Evolutionary conservation across 2,329 filamentous ascomycete species (phyloP), one percentile per base, ranked within the genome.

Genomic region (Ustulina deusta): DNA sequence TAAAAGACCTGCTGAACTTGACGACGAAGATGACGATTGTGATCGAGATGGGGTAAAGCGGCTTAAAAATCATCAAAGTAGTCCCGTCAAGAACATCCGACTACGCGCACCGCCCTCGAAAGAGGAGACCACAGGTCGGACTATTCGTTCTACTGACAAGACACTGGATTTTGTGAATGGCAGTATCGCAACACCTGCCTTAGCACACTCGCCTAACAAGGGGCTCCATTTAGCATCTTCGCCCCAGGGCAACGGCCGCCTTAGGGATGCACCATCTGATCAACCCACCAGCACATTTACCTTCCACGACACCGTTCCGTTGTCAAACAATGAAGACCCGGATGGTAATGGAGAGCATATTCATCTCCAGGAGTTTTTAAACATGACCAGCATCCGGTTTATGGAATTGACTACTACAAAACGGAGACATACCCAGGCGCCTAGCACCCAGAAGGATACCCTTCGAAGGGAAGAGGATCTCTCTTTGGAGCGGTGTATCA

Each of bases 391-490:
- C 66, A 97, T 99, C 75, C 93, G 94, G 61, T 99, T 99, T 81
- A 97, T 99, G 92, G 96, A 99, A 78, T 85, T 99, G 57, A 97
- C 91, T n/a, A 97, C 95, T 0, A 97, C 94, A 1, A 98, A 98
- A 78, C 87, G 95, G 72, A 88, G 96, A 63, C 92, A 97, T 74
- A 98, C 95, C 0, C 89, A 91, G 52, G 91, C 88, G 2, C 90
- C 90, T 15, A 78, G 83, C 61, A 74, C 79, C 13, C 76, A 83
- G 22, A 82, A 81, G 58, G 81, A 85, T 49, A 81, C 81, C 25
- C 72, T 79, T 5, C 81, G 80, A 42, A 81, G 74, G 6, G 81
- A 83, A 66, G 86, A 89, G 32, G 85, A 88, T 49, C 72, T 86
- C 61, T 86, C 86, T 3, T 83, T 97, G 7, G 92, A 95, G 77